A percentile compares a stretch with the other conserved stretches of the same genome.
Conservation (phyloP, 2,329 filamentous ascomycete genomes). For the Boeremia lycopersici region DNA sequence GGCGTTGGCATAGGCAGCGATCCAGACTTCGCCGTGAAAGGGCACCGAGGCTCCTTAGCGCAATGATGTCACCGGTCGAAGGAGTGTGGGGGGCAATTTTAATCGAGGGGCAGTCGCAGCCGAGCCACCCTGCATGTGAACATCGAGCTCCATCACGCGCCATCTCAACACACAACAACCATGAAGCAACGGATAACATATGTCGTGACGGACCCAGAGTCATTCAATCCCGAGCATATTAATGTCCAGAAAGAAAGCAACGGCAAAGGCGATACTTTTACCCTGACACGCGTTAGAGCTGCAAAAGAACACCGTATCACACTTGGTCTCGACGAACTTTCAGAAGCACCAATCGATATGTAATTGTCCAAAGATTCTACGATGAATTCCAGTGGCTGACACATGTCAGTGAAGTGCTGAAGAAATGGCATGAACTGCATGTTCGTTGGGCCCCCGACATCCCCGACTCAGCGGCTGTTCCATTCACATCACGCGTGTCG, state of each 20-base stretch:
- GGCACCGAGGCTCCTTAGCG: conserved; percentile 4
- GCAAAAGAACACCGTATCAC: conserved; percentile 82
- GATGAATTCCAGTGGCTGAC: not conserved
- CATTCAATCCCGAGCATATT: conserved; percentile 69
- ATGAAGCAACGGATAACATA: conserved; percentile 81
- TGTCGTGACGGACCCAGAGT: conserved; percentile 68
- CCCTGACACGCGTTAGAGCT: conserved; percentile 66
- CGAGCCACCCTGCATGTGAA: conserved; percentile 6
- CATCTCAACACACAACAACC: conserved; percentile 17
- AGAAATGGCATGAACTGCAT: conserved; percentile 72
- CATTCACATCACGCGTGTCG: conserved; percentile 75
- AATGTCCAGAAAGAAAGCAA: conserved; percentile 52
- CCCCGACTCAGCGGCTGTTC: conserved; percentile 65
- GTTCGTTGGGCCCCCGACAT: conserved; percentile 74
- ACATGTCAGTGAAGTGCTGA: conserved; percentile 61
- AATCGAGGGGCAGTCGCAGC: conserved; percentile 7
- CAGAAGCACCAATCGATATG: conserved; percentile 45
- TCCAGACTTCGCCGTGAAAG: conserved; percentile 22
- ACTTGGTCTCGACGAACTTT: conserved; percentile 74
- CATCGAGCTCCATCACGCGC: conserved; percentile 16
- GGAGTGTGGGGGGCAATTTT: not conserved
- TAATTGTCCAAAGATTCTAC: not conserved
- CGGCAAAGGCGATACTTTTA: conserved; percentile 53
- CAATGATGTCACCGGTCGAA: conserved; percentile 21
- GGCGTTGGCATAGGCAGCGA: conserved; percentile 15